Base-by-base conservation (phyloP, 345 rosid genomes). In the Hevea brasiliensis region DNA sequence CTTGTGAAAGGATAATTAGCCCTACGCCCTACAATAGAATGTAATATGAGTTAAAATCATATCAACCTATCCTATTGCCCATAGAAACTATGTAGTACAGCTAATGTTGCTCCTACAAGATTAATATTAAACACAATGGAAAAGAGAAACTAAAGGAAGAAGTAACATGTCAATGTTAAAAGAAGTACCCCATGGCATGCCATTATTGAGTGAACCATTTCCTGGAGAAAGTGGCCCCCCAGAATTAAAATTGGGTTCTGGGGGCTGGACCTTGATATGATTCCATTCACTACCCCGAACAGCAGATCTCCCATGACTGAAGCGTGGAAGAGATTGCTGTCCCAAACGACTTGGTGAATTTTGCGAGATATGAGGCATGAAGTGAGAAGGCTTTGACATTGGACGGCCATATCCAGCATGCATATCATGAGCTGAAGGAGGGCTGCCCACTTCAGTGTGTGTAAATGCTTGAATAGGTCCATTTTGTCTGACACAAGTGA, bases 271-370 rank as follows among this genome's bases (percentile, higher is more conserved):
- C 77, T 82, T 88, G 65, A 84, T 77, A 57, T 89, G 86, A 84
- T 84, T 88, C 97, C 91, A 87, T 60, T 90, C 98, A 24, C 82
- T 73, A 63, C 85, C 82, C 72, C 88, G 77, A 76, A 69, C 88
- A 72, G 81, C 65, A 58, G 84, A 69, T 76, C 96, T 89, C 70
- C 88, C 92, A 58, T 89, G 84, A 74, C 83, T 82, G 66, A 50
- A 70, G 75, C 87, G 85, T 40, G 78, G 96, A 67, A 76, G 80
- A 76, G 87, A 88, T 73, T 86, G 96, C 73, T 95, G 99, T 65
- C 98, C 91, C 78, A 95, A 88, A 60, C 98, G 97, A 79, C 99
- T 95, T 8, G 93, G 93, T 70, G 92, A 83, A 84, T 87, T 95
- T 75, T 91, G 94, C 3, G 91, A 54, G 62, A 81, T 58, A 61